Evolutionary conservation across 1,284 basidiomycete species (phyloP), one percentile per base, ranked within the genome.

Genomic region (Malassezia restricta): DNA sequence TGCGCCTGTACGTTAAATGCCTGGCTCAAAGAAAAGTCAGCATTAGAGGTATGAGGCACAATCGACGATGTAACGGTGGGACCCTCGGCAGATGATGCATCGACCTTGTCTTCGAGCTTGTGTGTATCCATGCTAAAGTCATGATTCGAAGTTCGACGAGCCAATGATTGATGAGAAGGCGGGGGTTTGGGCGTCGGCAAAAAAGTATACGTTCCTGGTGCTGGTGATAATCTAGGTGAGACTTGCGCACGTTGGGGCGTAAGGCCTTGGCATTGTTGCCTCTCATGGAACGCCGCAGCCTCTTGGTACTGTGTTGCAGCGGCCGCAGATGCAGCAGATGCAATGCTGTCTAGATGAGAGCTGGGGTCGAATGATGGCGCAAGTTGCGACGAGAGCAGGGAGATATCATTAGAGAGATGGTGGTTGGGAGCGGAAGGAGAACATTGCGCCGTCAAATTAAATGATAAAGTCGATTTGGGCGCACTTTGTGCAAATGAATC

Each of bases 341-440:
- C 52, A 20, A 54, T 43, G 2, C 47, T 44, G 38, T 54, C 43
- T 15, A 54, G 38, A 38, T 54, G 51, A 8, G 41, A 8, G 8
- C 15, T 43, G 28, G 28, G 45, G 37, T 54, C 47, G 35, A 54
- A 49, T 24, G 20, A 24, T 14, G 30, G 6, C 15, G 42, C 8
- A 30, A 35, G 40, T n/a, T 27, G 8, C 4, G 35, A n/a, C 11
- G 33, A 11, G 38, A 47, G 29, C 15, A 39, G 11, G 8, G 44
- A n/a, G 8, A 24, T 12, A 5, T 20, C 20, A 11, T 32, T 28
- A 11, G 44, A 6, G 9, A 28, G n/a, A n/a, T 27, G 28, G 35
- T 32, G 9, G 14, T 32, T 32, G 24, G 24, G 17, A 33, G 33
- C 17, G 2, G 37, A 24, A 8, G 29, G 31, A 5, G 44, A 38